Evolutionary conservation across 2,329 filamentous ascomycete genomes (phyloP).

Genomic region (Colletotrichum higginsianum): DNA sequence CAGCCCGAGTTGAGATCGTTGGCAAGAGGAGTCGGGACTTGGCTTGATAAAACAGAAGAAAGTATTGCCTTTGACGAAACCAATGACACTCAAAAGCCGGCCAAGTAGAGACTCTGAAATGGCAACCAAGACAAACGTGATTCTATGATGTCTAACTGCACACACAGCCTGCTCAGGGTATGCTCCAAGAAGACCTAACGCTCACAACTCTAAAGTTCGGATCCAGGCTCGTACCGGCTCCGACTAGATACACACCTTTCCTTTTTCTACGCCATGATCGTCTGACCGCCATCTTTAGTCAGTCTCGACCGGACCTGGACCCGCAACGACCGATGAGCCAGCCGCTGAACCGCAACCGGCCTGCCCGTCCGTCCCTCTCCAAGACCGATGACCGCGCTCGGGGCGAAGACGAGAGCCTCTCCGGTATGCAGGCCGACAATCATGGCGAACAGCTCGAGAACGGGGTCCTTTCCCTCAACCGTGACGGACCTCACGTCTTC

Average conservation of each 20-base stretch:
- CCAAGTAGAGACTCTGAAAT: no score
- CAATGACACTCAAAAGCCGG: no score
- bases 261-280: conserved; percentile 57
- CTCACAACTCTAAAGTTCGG: no score
- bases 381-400: conserved; percentile 53
- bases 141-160: no score
- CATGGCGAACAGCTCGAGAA: conserved; percentile 55
- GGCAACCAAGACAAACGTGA: no score
- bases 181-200: no score
- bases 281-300: conserved; percentile 61
- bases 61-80: no score
- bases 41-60: no score
- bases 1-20: no score
- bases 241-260: background rate
- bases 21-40: no score
- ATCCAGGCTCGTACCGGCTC: no score
- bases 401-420: conserved; percentile 63
- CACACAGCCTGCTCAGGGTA: no score
- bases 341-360: conserved; percentile 43
- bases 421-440: conserved; percentile 61
- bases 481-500: conserved; percentile 26
- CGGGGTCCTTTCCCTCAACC: conserved; percentile 44
- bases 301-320: conserved; percentile 58
- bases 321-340: conserved; percentile 58
- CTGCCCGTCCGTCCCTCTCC: conserved; percentile 31